Conservation (phyloP, 176 grass and related monocot species). For the Rhynchospora tenuis region DNA sequence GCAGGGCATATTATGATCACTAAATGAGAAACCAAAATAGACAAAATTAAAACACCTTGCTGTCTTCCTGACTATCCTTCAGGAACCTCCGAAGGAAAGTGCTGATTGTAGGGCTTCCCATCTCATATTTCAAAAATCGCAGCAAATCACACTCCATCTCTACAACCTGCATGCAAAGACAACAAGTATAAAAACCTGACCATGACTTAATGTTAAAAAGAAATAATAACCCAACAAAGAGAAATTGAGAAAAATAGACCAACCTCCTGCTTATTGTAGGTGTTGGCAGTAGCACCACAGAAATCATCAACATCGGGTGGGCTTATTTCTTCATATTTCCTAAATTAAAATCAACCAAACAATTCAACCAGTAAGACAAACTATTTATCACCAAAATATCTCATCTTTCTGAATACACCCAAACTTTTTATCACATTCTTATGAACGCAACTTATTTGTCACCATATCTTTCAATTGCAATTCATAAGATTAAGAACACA, state of each 20-base stretch:
- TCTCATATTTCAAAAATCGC: slow-evolving; percentile 70
- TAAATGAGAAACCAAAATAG: neutral
- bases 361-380: slow-evolving; percentile 8
- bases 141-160: slow-evolving; percentile 86
- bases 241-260: neutral
- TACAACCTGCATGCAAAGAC: slow-evolving; percentile 30
- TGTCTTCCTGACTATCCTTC: slow-evolving; percentile 35
- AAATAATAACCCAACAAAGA: neutral
- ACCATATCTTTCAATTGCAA: too few species aligned
- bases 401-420: neutral
- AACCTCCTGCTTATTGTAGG: slow-evolving; percentile 77
- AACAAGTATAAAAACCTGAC: neutral
- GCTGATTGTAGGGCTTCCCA: slow-evolving; percentile 81
- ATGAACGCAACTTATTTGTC: neutral
- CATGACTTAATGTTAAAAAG: neutral
- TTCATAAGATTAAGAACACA: too few species aligned
- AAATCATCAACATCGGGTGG: slow-evolving; percentile 74
- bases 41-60: slow-evolving; percentile 31
- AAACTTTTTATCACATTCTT: neutral
- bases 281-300: slow-evolving; percentile 87
- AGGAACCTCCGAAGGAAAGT: slow-evolving; percentile 72
- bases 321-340: slow-evolving; percentile 94
- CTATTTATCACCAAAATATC: neutral
- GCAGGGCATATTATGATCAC: neutral
- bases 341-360: slow-evolving; percentile 26